These are phyloP conservation scores for Globisporangium irregulare DNA, from an alignment of 352 stramenopile species.

Conservation along the genomic window DNA sequence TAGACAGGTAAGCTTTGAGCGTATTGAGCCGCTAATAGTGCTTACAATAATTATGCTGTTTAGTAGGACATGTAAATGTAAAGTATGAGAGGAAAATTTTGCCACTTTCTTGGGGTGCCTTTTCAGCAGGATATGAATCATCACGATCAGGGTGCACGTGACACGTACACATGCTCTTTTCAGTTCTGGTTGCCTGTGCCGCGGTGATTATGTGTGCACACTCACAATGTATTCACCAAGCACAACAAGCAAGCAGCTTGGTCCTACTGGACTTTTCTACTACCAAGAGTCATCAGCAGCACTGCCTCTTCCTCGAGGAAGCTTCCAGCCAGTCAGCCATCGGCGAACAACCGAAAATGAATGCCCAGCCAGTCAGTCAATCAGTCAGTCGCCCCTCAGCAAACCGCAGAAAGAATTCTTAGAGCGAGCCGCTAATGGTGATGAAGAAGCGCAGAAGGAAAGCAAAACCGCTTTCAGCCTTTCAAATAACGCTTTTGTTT, in stretches of 20 bases:
- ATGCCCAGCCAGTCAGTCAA: background rate
- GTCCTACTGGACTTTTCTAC: background rate
- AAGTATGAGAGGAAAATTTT: background rate
- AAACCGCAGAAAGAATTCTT: background rate
- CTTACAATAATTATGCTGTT: background rate
- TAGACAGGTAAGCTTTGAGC: background rate
- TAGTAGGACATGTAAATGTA: background rate
- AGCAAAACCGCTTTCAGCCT: background rate
- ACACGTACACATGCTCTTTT: background rate
- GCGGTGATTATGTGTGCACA: too few species aligned
- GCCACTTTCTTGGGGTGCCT: background rate
- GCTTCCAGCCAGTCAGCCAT: background rate
- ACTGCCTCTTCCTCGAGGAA: background rate
- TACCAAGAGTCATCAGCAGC: background rate
- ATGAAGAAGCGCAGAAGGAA: background rate
- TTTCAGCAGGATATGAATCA: too few species aligned
- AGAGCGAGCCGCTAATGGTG: background rate
- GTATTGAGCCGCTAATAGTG: background rate
- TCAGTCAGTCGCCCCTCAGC: background rate
- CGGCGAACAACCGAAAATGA: background rate
- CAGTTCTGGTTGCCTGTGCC: too few species aligned
- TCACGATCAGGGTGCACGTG: background rate
- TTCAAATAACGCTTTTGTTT: background rate
- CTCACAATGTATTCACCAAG: too few species aligned
- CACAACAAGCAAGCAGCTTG: too few species aligned